phyloP scores from a whole-genome alignment of 441 rosid species.

The Euphorbia celastroides region DNA sequence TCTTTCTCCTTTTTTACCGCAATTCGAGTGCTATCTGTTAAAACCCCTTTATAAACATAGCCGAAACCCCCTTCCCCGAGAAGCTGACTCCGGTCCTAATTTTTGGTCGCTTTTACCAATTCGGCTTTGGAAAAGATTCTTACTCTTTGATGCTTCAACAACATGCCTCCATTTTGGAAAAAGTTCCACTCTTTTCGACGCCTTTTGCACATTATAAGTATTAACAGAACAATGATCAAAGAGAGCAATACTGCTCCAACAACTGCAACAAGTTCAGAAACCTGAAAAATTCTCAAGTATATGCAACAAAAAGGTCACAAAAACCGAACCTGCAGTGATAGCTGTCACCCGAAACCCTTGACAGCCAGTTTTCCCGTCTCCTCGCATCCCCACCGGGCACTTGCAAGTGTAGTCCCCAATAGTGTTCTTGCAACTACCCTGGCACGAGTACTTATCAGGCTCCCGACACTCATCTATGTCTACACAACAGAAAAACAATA shows the following conservation, averaged over 20 bases:
- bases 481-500: neutral
- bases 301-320: neutral
- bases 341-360: constrained; percentile 10
- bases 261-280: too few species aligned
- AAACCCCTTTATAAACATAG: constrained; percentile 21
- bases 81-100: neutral
- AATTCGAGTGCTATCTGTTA: constrained; percentile 10
- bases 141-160: constrained; percentile 22
- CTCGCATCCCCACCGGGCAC: constrained; percentile 21
- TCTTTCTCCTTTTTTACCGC: constrained; percentile 26
- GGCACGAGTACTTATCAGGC: constrained; percentile 12
- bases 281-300: neutral
- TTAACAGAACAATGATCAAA: neutral
- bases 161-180: constrained; percentile 14
- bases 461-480: constrained; percentile 22
- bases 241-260: constrained; percentile 11
- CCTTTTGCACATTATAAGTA: constrained; percentile 6
- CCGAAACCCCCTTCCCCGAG: constrained; percentile 31
- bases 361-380: constrained; percentile 24
- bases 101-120: constrained; percentile 20
- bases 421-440: constrained; percentile 20
- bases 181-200: constrained; percentile 15
- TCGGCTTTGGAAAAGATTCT: constrained; percentile 23
- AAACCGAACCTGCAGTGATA: constrained; percentile 9
- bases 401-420: constrained; percentile 19